Evolutionary conservation across 2,329 filamentous ascomycete genomes (phyloP).

Genomic region (Aureobasidium sp.): DNA sequence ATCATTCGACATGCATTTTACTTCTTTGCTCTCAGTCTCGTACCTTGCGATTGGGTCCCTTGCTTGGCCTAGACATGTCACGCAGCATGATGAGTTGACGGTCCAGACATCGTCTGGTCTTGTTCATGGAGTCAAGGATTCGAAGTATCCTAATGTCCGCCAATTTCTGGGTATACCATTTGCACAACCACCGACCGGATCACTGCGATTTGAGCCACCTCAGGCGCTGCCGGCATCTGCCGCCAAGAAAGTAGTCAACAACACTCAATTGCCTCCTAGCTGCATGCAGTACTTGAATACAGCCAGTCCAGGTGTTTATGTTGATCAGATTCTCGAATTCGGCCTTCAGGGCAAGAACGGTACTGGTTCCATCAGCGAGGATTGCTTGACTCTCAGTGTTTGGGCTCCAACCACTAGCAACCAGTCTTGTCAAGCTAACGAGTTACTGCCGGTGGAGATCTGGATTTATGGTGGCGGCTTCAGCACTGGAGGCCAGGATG

Average conservation of each 20-base stretch:
- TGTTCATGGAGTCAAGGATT: conserved; percentile 18
- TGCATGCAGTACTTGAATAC: conserved; percentile 25
- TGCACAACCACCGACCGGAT: conserved; percentile 22
- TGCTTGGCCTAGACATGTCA: not conserved
- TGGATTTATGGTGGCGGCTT: conserved; percentile 46
- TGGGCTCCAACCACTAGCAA: conserved; percentile 34
- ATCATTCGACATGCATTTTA: not conserved
- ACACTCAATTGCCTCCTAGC: conserved; percentile 24
- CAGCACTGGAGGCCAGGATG: conserved; percentile 37
- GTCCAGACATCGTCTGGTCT: conserved; percentile 18
- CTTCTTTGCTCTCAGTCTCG: not conserved
- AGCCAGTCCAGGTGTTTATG: conserved; percentile 21
- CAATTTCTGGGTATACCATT: conserved; percentile 26
- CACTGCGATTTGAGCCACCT: conserved; percentile 22
- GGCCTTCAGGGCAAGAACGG: conserved; percentile 26
- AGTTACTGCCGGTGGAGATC: conserved; percentile 38
- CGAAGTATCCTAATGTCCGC: conserved; percentile 16
- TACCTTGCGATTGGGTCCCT: not conserved
- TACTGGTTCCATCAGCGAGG: conserved; percentile 32
- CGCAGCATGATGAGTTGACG: not conserved
- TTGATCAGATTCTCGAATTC: conserved; percentile 26
- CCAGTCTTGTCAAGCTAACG: conserved; percentile 7
- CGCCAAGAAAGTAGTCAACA: conserved; percentile 18
- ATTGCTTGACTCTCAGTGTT: conserved; percentile 42
- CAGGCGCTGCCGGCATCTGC: conserved; percentile 20